These are phyloP conservation scores for Coemansia sp. DNA, from an alignment of 192 early-diverging fungal species.

Conservation along the genomic window DNA sequence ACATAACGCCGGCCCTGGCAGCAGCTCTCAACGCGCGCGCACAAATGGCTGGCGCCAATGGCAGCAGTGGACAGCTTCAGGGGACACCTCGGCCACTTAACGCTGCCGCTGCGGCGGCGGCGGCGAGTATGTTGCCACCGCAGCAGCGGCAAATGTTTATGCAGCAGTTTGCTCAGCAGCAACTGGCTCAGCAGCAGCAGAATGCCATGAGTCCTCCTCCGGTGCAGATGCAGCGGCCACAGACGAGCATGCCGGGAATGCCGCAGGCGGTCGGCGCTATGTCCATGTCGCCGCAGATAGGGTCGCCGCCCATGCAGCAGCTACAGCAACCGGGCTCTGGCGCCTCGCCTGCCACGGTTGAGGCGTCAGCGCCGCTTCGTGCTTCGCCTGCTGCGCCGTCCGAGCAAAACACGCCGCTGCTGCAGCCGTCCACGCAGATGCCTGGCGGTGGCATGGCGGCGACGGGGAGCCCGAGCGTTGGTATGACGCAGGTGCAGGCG, in stretches of 20 bases:
- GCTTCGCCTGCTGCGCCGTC: constrained; percentile 11
- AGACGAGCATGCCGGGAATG: constrained; percentile 1
- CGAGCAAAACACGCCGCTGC: constrained; percentile 15
- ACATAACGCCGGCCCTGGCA: constrained; percentile 38
- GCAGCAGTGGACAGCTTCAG: constrained; percentile 8
- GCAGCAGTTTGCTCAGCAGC: constrained; percentile 42
- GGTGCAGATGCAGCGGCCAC: constrained; percentile 14
- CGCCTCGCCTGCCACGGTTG: constrained; percentile 13
- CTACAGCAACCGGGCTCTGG: constrained; percentile 26
- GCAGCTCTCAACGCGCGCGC: constrained; percentile 39
- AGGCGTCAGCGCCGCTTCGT: constrained; percentile 1
- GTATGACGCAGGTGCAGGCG: constrained; percentile 16
- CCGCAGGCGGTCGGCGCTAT: constrained; percentile 10
- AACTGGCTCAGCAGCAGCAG: constrained; percentile 24
- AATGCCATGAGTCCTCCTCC: constrained; percentile 12
- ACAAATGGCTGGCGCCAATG: constrained; percentile 26
- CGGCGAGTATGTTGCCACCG: constrained; percentile 31
- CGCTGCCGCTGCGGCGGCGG: constrained; percentile 19
- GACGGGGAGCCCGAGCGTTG: not conserved
- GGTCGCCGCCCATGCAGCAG: constrained; percentile 15
- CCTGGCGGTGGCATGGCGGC: not conserved
- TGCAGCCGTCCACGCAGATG: constrained; percentile 13
- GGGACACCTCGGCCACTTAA: constrained; percentile 21
- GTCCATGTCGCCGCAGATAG: constrained; percentile 22
- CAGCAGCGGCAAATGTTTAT: constrained; percentile 45